Evolutionary conservation across 2,329 filamentous ascomycete species (phyloP), one percentile per base, ranked within the genome.

Genomic region (Dichotomopilus funicola): DNA sequence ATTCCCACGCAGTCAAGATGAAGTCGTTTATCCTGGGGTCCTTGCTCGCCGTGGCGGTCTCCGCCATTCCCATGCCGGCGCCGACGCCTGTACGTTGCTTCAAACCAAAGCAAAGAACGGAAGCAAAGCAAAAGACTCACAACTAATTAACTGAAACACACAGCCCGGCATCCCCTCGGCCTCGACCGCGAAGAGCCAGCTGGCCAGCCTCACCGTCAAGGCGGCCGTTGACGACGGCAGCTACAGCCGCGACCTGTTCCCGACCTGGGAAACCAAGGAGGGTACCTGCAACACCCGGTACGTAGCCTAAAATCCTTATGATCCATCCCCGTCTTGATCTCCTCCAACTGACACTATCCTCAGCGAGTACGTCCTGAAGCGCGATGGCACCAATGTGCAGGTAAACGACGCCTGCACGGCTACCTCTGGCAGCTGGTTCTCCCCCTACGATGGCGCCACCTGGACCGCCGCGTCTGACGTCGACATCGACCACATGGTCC

Each of bases 401-500:
- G 76, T 78, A 38, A 76, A 79, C 68, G 73, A 70, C 10, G 75
- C 78, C 37, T 95, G 89, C 70, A 71, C 77, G 1, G 70, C 86
- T 0, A 84, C 78, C 0, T 82, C 80, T 3, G 89, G 89, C 4
- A 76, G 73, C 0, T 94, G 89, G 89, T 71, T 68, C 42, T 85
- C 81, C 38, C 86, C 87, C 0, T 94, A 88, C 67, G 89, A 92
- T 65, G 88, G 87, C 12, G 84, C 73, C 0, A 82, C 76, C 1
- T 90, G 86, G 85, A 86, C 81, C 0, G 73, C 75, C 0, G 80
- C 87, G 1, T 79, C 76, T 13, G 86, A 91, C 63, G 69, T 94
- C 1, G 88, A 92, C 63, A 92, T 94, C 57, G 89, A 94, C 68
- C 89, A 94, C 68, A 78, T 94, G 72, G 87, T 95, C 2, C 88